Evolutionary conservation across 345 rosid genomes (phyloP).

Genomic region (Tarenaya hassleriana): DNA sequence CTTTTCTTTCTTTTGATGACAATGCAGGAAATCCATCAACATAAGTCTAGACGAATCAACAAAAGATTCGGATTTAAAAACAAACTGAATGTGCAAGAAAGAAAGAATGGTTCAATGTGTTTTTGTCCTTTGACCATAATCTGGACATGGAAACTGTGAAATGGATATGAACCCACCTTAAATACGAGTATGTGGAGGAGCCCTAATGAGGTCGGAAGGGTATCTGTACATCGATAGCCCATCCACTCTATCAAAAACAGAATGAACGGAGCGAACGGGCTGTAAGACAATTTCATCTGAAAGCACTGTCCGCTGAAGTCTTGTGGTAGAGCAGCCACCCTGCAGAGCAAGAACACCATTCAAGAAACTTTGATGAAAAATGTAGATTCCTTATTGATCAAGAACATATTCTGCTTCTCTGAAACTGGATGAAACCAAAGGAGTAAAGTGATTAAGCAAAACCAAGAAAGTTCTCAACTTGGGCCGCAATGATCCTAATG

Average conservation of each 20-base stretch:
- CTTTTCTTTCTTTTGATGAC: constrained; percentile 55
- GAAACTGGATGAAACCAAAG: too few relatives aligned
- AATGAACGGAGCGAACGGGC: constrained; percentile 63
- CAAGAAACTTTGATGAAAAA: too few relatives aligned
- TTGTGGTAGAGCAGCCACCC: constrained; percentile 60
- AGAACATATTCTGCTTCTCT: too few relatives aligned
- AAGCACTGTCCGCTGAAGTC: constrained; percentile 65
- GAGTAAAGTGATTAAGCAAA: too few relatives aligned
- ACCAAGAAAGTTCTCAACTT: too few relatives aligned
- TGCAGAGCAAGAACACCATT: constrained; percentile 17
- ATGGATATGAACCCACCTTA: constrained; percentile 31
- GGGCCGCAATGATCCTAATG: too few relatives aligned
- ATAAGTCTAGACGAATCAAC: constrained; percentile 41
- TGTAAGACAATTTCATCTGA: constrained; percentile 72
- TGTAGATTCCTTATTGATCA: too few relatives aligned
- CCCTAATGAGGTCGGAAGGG: constrained; percentile 63
- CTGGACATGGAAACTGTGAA: not conserved
- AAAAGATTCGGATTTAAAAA: not conserved
- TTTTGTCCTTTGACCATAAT: too few relatives aligned
- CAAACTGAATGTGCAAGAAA: not conserved
- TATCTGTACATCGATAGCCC: constrained; percentile 55
- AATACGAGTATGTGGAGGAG: constrained; percentile 56
- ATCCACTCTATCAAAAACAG: constrained; percentile 70
- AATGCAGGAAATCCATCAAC: constrained; percentile 66
- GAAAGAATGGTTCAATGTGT: not conserved